A percentile compares a stretch with the other conserved stretches of the same genome.
Evolutionary conservation across 1,284 basidiomycete genomes (phyloP).

Genomic region (Apiotrichum veenhuisii): DNA sequence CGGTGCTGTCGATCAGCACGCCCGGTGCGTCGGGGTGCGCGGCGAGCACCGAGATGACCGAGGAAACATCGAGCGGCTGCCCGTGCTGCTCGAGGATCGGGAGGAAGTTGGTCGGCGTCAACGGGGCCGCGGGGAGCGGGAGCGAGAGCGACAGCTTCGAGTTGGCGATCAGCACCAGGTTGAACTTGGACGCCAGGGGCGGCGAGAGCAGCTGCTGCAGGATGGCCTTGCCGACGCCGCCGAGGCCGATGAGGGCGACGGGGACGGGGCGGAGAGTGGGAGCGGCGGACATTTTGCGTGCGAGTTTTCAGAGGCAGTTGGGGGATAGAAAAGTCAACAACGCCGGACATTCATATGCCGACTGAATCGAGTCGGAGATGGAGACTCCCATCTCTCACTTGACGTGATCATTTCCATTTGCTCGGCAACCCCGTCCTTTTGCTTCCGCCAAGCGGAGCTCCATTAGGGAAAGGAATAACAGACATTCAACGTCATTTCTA

Average conservation of each 20-base stretch:
- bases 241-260: constrained; percentile 78
- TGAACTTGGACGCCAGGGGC: constrained; percentile 52
- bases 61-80: constrained; percentile 49
- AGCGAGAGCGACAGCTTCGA: constrained; percentile 65
- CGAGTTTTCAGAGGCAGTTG: too few species aligned
- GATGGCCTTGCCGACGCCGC: constrained; percentile 81
- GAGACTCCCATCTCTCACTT: too few species aligned
- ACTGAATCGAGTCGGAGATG: too few species aligned
- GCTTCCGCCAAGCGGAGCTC: too few species aligned
- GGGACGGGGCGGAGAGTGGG: constrained; percentile 33
- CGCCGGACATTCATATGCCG: too few species aligned
- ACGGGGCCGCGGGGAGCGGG: constrained; percentile 46
- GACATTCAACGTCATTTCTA: too few species aligned
- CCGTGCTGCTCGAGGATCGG: constrained; percentile 46
- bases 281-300: constrained; percentile 12
- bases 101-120: constrained; percentile 50
- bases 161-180: constrained; percentile 71
- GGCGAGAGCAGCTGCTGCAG: constrained; percentile 65
- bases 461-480: too few species aligned
- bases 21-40: constrained; percentile 57
- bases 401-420: too few species aligned
- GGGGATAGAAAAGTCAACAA: too few species aligned
- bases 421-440: too few species aligned
- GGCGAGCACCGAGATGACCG: constrained; percentile 48
- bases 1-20: constrained; percentile 90